Evolutionary conservation across 306 rosid genomes (phyloP).

Genomic region (Lagenaria siceraria): DNA sequence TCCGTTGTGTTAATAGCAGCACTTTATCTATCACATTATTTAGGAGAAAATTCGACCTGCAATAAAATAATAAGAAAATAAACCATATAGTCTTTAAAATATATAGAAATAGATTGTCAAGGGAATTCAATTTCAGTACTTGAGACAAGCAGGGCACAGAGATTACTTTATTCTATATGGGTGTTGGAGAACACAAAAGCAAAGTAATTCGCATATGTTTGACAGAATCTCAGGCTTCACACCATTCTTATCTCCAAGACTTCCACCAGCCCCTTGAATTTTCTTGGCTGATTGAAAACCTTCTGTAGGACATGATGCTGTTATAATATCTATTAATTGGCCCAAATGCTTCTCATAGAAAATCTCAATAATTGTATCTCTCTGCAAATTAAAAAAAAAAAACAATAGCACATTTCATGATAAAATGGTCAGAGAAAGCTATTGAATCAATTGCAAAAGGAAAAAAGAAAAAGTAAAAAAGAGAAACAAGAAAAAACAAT

Average conservation of each 20-base stretch:
- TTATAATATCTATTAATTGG: conserved; percentile 65
- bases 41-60: conserved; percentile 76
- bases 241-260: conserved; percentile 27
- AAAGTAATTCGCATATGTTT: conserved; percentile 78
- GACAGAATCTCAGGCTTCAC: conserved; percentile 84
- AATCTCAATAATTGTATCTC: conserved; percentile 68
- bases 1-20: conserved; percentile 61
- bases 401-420: conserved; percentile 11
- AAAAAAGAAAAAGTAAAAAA: neutral
- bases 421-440: conserved; percentile 3
- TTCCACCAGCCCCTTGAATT: conserved; percentile 24
- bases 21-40: conserved; percentile 56
- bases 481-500: conserved; percentile 4
- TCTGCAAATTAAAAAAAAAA: conserved; percentile 33
- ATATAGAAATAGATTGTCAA: neutral
- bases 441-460: conserved; percentile 2
- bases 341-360: conserved; percentile 94
- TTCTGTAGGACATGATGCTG: conserved; percentile 63
- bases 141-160: conserved; percentile 19
- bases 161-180: conserved; percentile 85
- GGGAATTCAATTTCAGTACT: conserved; percentile 2
- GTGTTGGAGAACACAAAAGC: conserved; percentile 92
- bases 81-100: neutral
- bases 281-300: conserved; percentile 29
- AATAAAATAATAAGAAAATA: conserved; percentile 14